Base-by-base conservation (phyloP, 2,329 filamentous ascomycete species). In the Colletotrichum tofieldiae region DNA sequence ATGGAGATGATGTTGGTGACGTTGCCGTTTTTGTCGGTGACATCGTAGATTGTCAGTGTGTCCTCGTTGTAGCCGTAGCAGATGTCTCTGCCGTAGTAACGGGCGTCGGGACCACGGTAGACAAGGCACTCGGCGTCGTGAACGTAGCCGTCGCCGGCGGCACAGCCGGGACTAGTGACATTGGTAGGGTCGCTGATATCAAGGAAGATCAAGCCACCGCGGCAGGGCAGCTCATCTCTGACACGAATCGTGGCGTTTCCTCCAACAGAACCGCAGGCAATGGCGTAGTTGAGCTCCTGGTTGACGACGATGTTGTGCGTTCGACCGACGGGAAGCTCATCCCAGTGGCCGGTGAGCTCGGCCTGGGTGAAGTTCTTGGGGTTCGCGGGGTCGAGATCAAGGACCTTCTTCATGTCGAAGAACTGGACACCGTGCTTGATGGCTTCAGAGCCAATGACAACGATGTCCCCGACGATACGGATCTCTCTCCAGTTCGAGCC, bases 381-480 rank as follows among this genome's bases (percentile, higher is more conserved):
- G 32, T 72, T 79, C 2, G 78, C 80, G 1, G 84, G 83, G 78
- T 86, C 81, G 70, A 89, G 77, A 47, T 80, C 80, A 65, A 88
- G 81, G n/a, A 89, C 81, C 81, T 87, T 90, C 76, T 83, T 86
- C 87, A 91, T 86, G 79, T 92, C 90, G 76, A 92, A 92, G 79
- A 91, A 85, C 79, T 91, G 90, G 58, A 92, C 85, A 43, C 87
- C 87, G 78, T 91, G 89, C 75, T 83, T 78, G 54, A 77, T 75
- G 43, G 86, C 85, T 74, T 84, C 82, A 75, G 79, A 79, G 45
- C 82, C 82, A 66, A 84, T 81, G 66, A 84, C 78, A 67, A 80
- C 79, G 71, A 81, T 79, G 78, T 79, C 79, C 67, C 79, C 79
- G 70, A 81, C 79, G 35, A 80, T 80, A 73, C 83, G 83, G 75